Base-by-base conservation (phyloP, 116 monocot genomes). In the Dioscorea cayenensis region DNA sequence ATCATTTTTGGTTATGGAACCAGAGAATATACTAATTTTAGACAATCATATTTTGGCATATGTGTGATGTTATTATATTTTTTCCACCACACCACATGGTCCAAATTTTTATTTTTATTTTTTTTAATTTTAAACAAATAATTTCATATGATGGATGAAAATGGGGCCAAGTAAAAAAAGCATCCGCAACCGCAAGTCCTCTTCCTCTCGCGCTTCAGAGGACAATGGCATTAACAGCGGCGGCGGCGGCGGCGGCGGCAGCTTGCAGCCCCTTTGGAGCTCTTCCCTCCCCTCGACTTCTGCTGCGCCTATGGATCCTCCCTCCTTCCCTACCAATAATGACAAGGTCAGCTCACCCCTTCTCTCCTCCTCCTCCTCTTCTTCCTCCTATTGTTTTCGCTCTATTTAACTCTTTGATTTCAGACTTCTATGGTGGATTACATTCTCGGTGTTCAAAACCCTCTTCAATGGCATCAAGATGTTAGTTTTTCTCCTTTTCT, bases 381-480 rank as follows among this genome's bases (percentile, higher is more conserved):
- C 9, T 0, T 3, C 6, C 7, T 62, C 22, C 62, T 12, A 23
- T 20, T n/a, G 0, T 16, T 55, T 55, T 55, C 17, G 14, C 16
- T 49, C 51, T 20, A 70, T 20, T 71, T 7, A 43, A 43, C 43
- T 43, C 43, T 21, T 73, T 43, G 12, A 59, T 22, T 60, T 5
- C 78, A 95, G 95, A 75, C 75, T 28, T 75, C 90, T 61, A 92
- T 92, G 96, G 92, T 96, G 79, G 92, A 96, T 74, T 96, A 90
- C 81, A 96, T 96, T 25, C 28, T 96, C 48, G 96, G 96, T 21
- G 92, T 96, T 20, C 66, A 78, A 37, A 86, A 96, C 65, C 96
- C 96, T 6, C 7, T 82, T 49, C 63, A 88, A 62, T 96, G 96
- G 96, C 96, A 96, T 61, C 35, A 83, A 6, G 78, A 90, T 76